Evolutionary conservation across 2,329 filamentous ascomycete species (phyloP), one percentile per base, ranked within the genome.

Genomic region (Scedosporium boydii): DNA sequence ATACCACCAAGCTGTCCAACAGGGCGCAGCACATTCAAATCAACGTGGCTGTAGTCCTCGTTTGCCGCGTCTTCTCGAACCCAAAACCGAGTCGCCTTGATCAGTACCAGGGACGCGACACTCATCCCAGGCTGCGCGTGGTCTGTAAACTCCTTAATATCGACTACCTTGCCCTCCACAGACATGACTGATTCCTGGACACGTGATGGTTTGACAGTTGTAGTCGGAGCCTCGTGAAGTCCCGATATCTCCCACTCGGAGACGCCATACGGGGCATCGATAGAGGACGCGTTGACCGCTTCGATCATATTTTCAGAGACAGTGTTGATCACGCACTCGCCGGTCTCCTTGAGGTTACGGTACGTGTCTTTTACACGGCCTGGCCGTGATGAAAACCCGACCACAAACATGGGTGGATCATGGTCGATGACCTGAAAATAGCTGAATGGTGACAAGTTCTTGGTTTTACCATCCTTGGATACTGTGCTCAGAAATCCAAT

Each of bases 81-180:
- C 91, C 93, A 96, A 71, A 97, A 96, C 26, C 87, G 81, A 38
- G 89, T 86, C 0, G 91, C 93, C 76, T 97, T 91, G 10, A 97
- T 79, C 41, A 96, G 82, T 1, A 83, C 88, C 65, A 96, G 70
- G 3, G 88, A 87, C 0, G 88, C 86, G 0, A 88, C 88, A 78
- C 87, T 92, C 76, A 87, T 88, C 2, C 90, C 91, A 0, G 88
- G 87, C 2, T 77, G 85, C 0, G 80, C 80, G 60, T 82, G 80
- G 72, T 87, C 90, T 73, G 93, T 87, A 76, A 91, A 96, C 75
- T 96, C 91, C 69, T 77, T 86, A 76, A 74, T 80, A 79, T 86
- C 86, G 65, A 93, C 83, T 55, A 97, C 73, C 74, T 87, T 91
- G 44, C 84, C 90, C 78, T 97, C 93, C 59, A 96, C 82, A 62